A percentile compares a stretch with the other conserved stretches of the same genome.
These are phyloP conservation scores for Microdochium nivale DNA, from an alignment of 2,329 filamentous ascomycete genomes.

Conservation along the genomic window DNA sequence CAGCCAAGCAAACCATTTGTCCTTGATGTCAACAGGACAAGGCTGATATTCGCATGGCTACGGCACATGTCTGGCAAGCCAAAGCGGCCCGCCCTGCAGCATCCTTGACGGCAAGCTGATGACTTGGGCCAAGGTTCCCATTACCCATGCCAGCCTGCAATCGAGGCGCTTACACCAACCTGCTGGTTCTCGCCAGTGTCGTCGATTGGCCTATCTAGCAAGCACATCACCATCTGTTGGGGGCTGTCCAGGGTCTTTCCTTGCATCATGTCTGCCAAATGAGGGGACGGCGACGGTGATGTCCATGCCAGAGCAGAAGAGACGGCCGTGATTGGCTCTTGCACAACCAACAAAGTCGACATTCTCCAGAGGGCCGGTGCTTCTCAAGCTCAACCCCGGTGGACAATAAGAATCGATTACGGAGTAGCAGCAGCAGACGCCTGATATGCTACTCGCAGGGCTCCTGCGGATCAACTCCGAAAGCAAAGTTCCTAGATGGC, in stretches of 20 bases:
- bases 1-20: no score
- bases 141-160: background rate
- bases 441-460: background rate
- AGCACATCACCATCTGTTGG: no score
- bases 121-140: background rate
- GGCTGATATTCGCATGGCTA: no score
- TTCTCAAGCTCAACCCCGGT: background rate
- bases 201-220: background rate
- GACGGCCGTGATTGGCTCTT: background rate
- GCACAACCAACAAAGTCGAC: background rate
- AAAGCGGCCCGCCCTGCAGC: background rate
- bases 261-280: no score
- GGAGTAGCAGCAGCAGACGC: no score
- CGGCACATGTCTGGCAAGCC: background rate
- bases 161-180: background rate
- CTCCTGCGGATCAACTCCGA: background rate
- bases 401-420: background rate
- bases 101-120: background rate
- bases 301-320: background rate
- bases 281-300: no score
- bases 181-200: background rate
- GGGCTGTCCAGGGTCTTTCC: no score
- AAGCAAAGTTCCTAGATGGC: background rate
- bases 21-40: no score
- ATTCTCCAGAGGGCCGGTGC: background rate